phyloP scores from a whole-genome alignment of 108 stramenopile species.

The Nitzschia palea region DNA sequence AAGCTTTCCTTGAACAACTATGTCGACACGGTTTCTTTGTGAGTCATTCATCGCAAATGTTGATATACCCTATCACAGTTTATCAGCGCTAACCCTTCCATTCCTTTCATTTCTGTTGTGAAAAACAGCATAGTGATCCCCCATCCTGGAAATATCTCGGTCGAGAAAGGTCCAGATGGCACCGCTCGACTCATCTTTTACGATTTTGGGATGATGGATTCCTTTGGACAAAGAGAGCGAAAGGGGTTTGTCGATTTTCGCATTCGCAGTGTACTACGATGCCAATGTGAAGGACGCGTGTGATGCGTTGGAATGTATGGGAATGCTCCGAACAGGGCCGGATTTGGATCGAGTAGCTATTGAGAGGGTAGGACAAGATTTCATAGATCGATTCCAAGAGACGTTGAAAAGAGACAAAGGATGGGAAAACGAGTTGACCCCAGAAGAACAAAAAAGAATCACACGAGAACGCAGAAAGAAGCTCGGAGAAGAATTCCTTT shows the following conservation, averaged over 20 bases:
- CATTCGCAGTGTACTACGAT: conserved; percentile 92
- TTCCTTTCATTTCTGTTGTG: not conserved
- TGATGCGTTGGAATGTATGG: conserved; percentile 91
- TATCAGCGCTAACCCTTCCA: too few species aligned
- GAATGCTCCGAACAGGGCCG: conserved; percentile 84
- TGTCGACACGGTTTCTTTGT: conserved; percentile 94
- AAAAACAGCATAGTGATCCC: conserved; percentile 44
- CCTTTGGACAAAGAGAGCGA: conserved; percentile 70
- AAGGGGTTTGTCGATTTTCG: conserved; percentile 89
- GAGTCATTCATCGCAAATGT: too few species aligned
- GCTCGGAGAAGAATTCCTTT: conserved; percentile 89
- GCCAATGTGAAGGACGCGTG: conserved; percentile 88
- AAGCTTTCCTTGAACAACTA: conserved; percentile 94
- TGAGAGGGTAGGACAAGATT: conserved; percentile 94
- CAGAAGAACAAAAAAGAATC: conserved; percentile 76
- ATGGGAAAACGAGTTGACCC: conserved; percentile 78
- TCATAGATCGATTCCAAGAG: conserved; percentile 92
- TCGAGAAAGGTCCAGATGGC: conserved; percentile 75
- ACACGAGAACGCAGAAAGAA: conserved; percentile 67
- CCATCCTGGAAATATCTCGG: conserved; percentile 93
- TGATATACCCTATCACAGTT: too few species aligned
- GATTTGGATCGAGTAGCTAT: conserved; percentile 94
- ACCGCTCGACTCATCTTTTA: conserved; percentile 90
- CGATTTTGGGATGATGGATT: conserved; percentile 99
- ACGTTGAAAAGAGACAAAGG: conserved; percentile 63